phyloP scores from a whole-genome alignment of 352 stramenopile genomes.

The Globisporangium nagaii region DNA sequence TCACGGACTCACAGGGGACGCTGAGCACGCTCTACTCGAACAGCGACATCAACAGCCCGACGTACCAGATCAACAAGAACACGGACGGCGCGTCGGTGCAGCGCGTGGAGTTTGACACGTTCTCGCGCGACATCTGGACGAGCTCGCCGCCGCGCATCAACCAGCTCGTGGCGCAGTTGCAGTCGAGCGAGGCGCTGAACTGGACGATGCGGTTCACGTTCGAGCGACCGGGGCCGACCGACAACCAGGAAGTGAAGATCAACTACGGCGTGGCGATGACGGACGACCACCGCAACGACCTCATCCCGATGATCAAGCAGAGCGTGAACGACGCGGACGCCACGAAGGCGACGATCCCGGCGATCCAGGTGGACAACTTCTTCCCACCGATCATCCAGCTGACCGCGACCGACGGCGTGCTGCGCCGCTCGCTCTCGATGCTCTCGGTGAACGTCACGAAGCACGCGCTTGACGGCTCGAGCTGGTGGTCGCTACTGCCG shows the following conservation, averaged over 20 bases:
- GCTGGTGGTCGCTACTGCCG: constrained; percentile 67
- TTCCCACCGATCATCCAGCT: constrained; percentile 69
- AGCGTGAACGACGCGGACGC: constrained; percentile 22
- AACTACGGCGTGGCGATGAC: constrained; percentile 47
- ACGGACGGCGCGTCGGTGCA: constrained; percentile 75
- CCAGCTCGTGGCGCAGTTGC: constrained; percentile 58
- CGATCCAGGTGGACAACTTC: constrained; percentile 47
- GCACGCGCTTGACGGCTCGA: constrained; percentile 41
- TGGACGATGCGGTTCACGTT: constrained; percentile 77
- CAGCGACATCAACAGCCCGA: constrained; percentile 65
- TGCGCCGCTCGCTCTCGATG: constrained; percentile 46
- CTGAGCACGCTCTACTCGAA: constrained; percentile 74
- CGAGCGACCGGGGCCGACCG: constrained; percentile 46
- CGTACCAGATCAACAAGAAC: constrained; percentile 55
- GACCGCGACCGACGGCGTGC: constrained; percentile 55
- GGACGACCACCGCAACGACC: constrained; percentile 43
- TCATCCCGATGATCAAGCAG: constrained; percentile 77
- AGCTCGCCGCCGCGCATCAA: constrained; percentile 70
- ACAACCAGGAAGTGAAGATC: constrained; percentile 53
- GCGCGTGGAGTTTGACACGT: constrained; percentile 72
- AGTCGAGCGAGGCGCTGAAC: constrained; percentile 60
- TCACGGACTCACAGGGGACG: constrained; percentile 69
- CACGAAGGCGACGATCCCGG: constrained; percentile 20
- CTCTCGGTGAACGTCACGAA: constrained; percentile 55
- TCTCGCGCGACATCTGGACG: constrained; percentile 69